Conservation (phyloP, 148 eudicot genomes). For the Polygonum aviculare region DNA sequence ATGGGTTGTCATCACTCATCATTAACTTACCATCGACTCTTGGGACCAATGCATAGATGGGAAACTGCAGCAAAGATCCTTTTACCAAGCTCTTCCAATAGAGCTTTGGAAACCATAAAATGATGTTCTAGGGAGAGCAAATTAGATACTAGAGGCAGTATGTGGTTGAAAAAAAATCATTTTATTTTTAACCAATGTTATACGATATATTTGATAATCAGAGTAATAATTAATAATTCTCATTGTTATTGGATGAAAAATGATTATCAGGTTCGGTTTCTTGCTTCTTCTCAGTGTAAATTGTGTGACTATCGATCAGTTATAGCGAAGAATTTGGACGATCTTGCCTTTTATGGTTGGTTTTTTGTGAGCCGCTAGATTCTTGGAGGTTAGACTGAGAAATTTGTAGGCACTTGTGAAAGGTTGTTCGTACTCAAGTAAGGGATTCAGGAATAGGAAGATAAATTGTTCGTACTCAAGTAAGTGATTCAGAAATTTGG, state of each 20-base stretch:
- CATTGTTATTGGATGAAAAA: not conserved
- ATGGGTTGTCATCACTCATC: not conserved
- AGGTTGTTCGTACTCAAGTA: not conserved
- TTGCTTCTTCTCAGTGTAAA: not conserved
- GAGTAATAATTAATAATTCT: not conserved
- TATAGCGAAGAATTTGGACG: not conserved
- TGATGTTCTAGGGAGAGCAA: not conserved
- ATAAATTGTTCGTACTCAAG: too few species aligned
- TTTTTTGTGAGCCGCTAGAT: not conserved
- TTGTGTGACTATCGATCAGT: too few species aligned
- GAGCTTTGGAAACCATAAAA: not conserved
- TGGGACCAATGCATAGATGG: not conserved
- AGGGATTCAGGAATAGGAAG: not conserved
- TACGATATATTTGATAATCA: not conserved
- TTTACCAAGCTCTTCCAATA: not conserved
- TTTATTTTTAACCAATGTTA: not conserved
- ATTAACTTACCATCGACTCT: not conserved
- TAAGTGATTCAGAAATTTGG: too few species aligned
- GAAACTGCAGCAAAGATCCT: not conserved
- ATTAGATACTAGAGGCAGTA: not conserved
- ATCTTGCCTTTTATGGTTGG: not conserved
- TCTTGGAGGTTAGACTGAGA: not conserved
- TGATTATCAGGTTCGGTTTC: conserved; percentile 61
- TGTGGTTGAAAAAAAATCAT: not conserved
- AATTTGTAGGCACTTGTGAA: not conserved